A percentile compares a stretch with the other conserved stretches of the same genome.
Conservation (phyloP, 805 yeast genomes). For the Kodamaea nitidulidarum region DNA sequence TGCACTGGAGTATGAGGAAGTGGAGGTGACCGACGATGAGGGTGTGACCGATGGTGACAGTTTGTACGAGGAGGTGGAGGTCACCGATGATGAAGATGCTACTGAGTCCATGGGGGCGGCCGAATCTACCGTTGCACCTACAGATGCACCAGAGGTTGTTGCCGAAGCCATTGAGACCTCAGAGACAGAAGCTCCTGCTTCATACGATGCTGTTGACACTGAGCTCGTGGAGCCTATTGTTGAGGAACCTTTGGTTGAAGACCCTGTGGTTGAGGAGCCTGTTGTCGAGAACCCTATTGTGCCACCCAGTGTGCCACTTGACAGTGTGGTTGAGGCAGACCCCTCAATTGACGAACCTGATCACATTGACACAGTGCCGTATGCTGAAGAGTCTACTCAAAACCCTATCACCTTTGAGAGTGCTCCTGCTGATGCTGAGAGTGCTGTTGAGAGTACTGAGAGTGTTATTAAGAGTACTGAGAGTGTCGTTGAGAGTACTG, state of each 20-base stretch:
- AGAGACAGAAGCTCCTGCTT: neutral
- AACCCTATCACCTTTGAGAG: neutral
- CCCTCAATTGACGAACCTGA: no score
- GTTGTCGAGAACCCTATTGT: neutral
- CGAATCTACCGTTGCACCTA: no score
- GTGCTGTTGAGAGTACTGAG: slow-evolving; percentile 1
- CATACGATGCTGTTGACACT: neutral
- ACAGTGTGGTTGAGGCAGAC: no score
- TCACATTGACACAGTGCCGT: neutral
- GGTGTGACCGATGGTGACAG: neutral
- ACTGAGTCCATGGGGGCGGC: no score
- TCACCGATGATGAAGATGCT: neutral
- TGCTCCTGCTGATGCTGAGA: neutral
- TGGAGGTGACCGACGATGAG: no score
- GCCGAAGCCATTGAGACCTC: no score
- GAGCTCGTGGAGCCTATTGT: slow-evolving; percentile 8
- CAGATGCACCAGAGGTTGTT: no score
- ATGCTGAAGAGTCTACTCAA: neutral
- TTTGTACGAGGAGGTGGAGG: no score
- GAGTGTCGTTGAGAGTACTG: no score
- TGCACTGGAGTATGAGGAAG: neutral
- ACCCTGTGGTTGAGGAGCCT: slow-evolving; percentile 3
- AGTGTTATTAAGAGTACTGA: no score
- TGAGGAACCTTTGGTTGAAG: slow-evolving; percentile 5
- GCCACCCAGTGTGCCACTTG: no score